Conservation (phyloP, 768 basidiomycete species). For the Boletus sp. region DNA sequence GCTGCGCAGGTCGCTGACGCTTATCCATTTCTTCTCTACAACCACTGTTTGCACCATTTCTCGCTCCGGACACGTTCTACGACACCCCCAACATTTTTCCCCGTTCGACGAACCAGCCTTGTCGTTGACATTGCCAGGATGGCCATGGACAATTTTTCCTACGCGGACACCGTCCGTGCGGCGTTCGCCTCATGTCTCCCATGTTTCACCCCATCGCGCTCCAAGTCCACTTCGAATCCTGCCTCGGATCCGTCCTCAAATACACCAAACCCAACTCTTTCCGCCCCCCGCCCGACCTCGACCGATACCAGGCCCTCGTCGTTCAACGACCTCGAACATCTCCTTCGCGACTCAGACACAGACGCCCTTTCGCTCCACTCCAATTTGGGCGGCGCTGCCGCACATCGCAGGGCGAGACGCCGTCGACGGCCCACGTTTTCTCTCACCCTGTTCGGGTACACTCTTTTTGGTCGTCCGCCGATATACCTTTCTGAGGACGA, state of each 20-base stretch:
- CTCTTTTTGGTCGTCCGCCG: constrained; percentile 61
- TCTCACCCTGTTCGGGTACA: constrained; percentile 63
- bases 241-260: constrained; percentile 3
- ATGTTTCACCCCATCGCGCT: constrained; percentile 46
- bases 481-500: constrained; percentile 63
- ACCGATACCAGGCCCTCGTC: constrained; percentile 11
- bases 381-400: constrained; percentile 45
- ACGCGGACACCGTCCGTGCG: constrained; percentile 58
- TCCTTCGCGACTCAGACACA: constrained; percentile 47
- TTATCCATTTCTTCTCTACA: background rate
- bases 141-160: constrained; percentile 50
- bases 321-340: constrained; percentile 45
- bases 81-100: background rate
- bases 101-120: background rate
- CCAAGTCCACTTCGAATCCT: constrained; percentile 19
- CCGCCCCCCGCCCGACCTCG: constrained; percentile 27
- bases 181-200: constrained; percentile 58
- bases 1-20: background rate
- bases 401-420: constrained; percentile 31
- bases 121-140: background rate
- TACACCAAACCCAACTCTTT: constrained; percentile 4
- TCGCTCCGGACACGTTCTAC: background rate
- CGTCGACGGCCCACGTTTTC: constrained; percentile 31
- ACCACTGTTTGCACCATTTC: background rate
- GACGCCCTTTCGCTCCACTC: constrained; percentile 69